Evolutionary conservation across 768 basidiomycete species (phyloP).

Genomic region (Gymnopilus dilepis): DNA sequence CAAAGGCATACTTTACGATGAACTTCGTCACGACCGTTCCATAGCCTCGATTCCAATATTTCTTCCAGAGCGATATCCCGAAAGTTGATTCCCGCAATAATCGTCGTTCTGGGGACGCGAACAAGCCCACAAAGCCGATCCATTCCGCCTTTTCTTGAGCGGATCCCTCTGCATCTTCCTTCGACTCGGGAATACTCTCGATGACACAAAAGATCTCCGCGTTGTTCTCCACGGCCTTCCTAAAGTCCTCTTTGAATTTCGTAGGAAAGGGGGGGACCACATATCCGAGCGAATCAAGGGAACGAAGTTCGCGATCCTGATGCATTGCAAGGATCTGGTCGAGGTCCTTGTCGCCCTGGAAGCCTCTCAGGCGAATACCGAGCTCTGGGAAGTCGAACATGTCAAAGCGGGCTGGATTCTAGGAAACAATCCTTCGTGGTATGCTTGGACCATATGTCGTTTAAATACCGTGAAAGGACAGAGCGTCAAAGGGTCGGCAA

Average conservation of each 20-base stretch:
- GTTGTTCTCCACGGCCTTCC: conserved; percentile 9
- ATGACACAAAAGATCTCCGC: conserved; percentile 21
- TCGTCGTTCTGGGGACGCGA: not conserved
- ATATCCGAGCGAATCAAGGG: not conserved
- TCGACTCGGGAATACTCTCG: conserved; percentile 5
- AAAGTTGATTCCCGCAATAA: conserved; percentile 5
- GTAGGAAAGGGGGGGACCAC: conserved; percentile 10
- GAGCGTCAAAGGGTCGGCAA: too few species aligned
- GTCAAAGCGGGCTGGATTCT: not conserved
- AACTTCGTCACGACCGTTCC: conserved; percentile 12
- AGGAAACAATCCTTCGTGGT: too few species aligned
- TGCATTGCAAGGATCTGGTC: not conserved
- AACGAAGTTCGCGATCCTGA: conserved; percentile 4
- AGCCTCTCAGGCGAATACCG: conserved; percentile 6
- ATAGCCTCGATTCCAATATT: conserved; percentile 10
- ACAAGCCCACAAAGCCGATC: conserved; percentile 8
- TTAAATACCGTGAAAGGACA: too few species aligned
- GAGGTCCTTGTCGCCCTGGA: conserved; percentile 6
- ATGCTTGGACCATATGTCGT: too few species aligned
- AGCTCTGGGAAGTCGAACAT: conserved; percentile 13
- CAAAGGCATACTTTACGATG: conserved; percentile 10
- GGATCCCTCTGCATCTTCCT: not conserved
- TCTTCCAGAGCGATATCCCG: not conserved
- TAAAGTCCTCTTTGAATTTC: conserved; percentile 5
- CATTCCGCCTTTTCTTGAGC: not conserved